Conservation (phyloP, 768 basidiomycete species). For the Calocybe cyanea region DNA sequence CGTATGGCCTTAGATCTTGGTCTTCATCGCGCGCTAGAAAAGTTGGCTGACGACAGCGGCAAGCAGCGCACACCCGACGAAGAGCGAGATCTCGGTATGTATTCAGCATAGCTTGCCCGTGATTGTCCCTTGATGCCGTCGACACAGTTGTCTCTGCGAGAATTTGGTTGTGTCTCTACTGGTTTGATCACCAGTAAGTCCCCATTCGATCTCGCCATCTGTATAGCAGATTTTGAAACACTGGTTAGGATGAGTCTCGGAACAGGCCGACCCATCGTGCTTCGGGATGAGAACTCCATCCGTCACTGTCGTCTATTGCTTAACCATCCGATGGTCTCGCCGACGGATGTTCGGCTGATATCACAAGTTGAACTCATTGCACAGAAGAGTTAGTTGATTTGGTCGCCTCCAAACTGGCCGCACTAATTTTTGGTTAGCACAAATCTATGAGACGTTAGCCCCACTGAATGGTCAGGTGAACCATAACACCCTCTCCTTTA, state of each 20-base stretch:
- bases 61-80: slow-evolving; percentile 74
- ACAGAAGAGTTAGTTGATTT: slow-evolving; percentile 71
- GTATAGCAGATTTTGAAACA: slow-evolving; percentile 9
- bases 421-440: slow-evolving; percentile 46
- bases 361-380: slow-evolving; percentile 87
- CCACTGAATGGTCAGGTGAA: slow-evolving; percentile 86
- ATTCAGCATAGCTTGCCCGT: slow-evolving; percentile 4
- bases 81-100: slow-evolving; percentile 79
- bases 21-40: slow-evolving; percentile 88
- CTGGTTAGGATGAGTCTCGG: slow-evolving; percentile 78
- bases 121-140: slow-evolving; percentile 6
- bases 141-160: slow-evolving; percentile 80
- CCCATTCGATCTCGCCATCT: slow-evolving; percentile 2
- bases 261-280: slow-evolving; percentile 84
- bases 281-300: slow-evolving; percentile 87
- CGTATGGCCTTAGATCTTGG: slow-evolving; percentile 95
- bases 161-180: slow-evolving; percentile 92
- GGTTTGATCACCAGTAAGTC: slow-evolving; percentile 92
- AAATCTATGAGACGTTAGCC: slow-evolving; percentile 88
- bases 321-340: slow-evolving; percentile 81
- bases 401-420: no score
- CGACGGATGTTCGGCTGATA: slow-evolving; percentile 85
- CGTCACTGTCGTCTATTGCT: slow-evolving; percentile 79
- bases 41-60: slow-evolving; percentile 72
- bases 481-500: slow-evolving; percentile 79